Conservation (phyloP, 768 basidiomycete species). For the Suillus brevipes region DNA sequence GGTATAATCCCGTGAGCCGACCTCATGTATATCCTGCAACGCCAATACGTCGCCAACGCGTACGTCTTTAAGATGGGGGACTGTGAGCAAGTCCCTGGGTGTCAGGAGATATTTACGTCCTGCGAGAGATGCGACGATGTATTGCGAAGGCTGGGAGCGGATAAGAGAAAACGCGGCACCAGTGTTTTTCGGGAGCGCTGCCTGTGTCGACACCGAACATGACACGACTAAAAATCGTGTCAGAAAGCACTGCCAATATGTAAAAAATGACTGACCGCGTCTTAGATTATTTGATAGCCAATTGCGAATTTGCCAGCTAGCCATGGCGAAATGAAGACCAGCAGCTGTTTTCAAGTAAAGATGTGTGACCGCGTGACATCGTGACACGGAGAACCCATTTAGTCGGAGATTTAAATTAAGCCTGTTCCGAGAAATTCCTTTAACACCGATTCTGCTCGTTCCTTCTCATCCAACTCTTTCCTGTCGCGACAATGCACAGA, state of each 20-base stretch:
- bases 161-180: slow-evolving; percentile 74
- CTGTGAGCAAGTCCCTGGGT: slow-evolving; percentile 88
- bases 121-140: slow-evolving; percentile 86
- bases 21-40: slow-evolving; percentile 86
- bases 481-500: slow-evolving; percentile 69
- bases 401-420: slow-evolving; percentile 32
- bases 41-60: slow-evolving; percentile 82
- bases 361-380: slow-evolving; percentile 11
- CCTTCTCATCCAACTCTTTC: slow-evolving; percentile 48
- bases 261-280: slow-evolving; percentile 19
- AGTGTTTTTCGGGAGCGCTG: slow-evolving; percentile 39
- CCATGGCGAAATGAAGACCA: slow-evolving; percentile 8
- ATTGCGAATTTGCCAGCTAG: slow-evolving; percentile 24
- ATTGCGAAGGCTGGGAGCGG: slow-evolving; percentile 88
- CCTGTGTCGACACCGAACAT: slow-evolving; percentile 35
- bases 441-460: slow-evolving; percentile 35
- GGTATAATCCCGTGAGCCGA: slow-evolving; percentile 94
- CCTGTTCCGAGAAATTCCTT: slow-evolving; percentile 37
- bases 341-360: slow-evolving; percentile 1
- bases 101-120: slow-evolving; percentile 88
- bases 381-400: slow-evolving; percentile 20
- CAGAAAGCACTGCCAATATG: neutral
- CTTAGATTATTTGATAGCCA: slow-evolving; percentile 27
- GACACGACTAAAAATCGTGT: slow-evolving; percentile 18
- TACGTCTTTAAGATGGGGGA: slow-evolving; percentile 85